Conservation (phyloP, 179 eudicot species). For the Carnegiea gigantea region DNA sequence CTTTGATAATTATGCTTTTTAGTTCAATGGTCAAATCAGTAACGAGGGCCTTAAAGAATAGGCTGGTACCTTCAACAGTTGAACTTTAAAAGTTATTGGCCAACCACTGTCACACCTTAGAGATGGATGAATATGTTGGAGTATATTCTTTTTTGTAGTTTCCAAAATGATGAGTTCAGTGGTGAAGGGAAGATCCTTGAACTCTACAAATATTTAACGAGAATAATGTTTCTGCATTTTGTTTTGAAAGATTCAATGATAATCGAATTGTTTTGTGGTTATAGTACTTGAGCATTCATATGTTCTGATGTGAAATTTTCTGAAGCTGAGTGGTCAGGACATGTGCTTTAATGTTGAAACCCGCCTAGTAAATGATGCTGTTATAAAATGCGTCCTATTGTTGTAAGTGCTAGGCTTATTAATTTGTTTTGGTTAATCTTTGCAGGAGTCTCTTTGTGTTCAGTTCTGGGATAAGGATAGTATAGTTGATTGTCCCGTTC, state of each 20-base stretch:
- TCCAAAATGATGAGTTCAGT: not conserved
- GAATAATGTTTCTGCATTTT: not conserved
- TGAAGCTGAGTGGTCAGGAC: conserved; percentile 1
- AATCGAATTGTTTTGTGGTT: too few relatives aligned
- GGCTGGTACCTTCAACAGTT: not conserved
- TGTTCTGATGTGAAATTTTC: not conserved
- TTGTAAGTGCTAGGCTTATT: not conserved
- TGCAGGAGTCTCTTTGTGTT: conserved; percentile 94
- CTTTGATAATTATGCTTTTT: not conserved
- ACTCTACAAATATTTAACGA: not conserved
- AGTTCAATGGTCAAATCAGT: too few relatives aligned
- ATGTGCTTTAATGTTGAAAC: not conserved
- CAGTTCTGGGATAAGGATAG: conserved; percentile 97
- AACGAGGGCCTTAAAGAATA: too few relatives aligned
- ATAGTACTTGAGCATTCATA: not conserved
- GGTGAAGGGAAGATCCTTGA: conserved; percentile 3
- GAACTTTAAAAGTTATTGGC: too few relatives aligned
- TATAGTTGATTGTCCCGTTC: conserved; percentile 89
- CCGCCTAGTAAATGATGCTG: not conserved
- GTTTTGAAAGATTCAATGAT: too few relatives aligned
- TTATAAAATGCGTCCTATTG: not conserved
- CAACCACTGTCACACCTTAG: not conserved
- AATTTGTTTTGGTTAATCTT: conserved; percentile 12
- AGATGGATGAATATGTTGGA: not conserved
- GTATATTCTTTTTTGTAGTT: not conserved